Evolutionary conservation across 2,329 filamentous ascomycete species (phyloP).

Genomic region (Xylaria multiplex): DNA sequence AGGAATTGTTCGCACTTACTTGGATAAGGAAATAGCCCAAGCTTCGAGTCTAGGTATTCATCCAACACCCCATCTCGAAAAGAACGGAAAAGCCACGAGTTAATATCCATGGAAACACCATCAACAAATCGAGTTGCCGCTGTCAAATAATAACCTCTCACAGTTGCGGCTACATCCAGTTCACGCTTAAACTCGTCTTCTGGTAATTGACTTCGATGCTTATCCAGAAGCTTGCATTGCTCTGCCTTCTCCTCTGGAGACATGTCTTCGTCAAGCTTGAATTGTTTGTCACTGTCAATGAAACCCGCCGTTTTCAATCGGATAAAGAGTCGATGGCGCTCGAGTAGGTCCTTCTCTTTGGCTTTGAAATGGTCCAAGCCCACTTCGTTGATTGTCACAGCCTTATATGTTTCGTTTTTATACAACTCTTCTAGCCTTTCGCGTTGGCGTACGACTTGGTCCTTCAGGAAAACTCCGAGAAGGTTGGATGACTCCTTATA

Average conservation of each 20-base stretch:
- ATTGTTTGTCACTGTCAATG: slow-evolving; percentile 47
- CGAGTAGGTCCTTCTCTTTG: slow-evolving; percentile 45
- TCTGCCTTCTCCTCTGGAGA: slow-evolving; percentile 57
- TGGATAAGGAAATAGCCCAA: slow-evolving; percentile 31
- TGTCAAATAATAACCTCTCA: slow-evolving; percentile 73
- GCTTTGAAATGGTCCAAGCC: slow-evolving; percentile 36
- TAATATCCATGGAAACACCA: slow-evolving; percentile 42
- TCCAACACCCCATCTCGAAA: slow-evolving; percentile 34
- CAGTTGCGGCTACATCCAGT: slow-evolving; percentile 67
- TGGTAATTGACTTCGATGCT: slow-evolving; percentile 57
- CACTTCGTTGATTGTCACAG: slow-evolving; percentile 64
- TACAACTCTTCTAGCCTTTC: slow-evolving; percentile 56
- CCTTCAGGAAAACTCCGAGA: slow-evolving; percentile 55
- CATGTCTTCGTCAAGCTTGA: slow-evolving; percentile 45
- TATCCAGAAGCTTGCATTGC: slow-evolving; percentile 54
- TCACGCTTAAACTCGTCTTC: slow-evolving; percentile 67
- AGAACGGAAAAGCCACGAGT: slow-evolving; percentile 30
- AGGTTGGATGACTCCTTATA: slow-evolving; percentile 57
- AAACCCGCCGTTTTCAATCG: slow-evolving; percentile 53
- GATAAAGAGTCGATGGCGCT: slow-evolving; percentile 57
- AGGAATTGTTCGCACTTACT: slow-evolving; percentile 28
- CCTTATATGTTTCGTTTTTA: slow-evolving; percentile 60
- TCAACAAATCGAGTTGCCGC: slow-evolving; percentile 72
- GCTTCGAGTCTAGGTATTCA: slow-evolving; percentile 33
- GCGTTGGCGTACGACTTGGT: slow-evolving; percentile 50